Evolutionary conservation across 2,329 filamentous ascomycete species (phyloP).

Genomic region (Ophiostoma populinum): DNA sequence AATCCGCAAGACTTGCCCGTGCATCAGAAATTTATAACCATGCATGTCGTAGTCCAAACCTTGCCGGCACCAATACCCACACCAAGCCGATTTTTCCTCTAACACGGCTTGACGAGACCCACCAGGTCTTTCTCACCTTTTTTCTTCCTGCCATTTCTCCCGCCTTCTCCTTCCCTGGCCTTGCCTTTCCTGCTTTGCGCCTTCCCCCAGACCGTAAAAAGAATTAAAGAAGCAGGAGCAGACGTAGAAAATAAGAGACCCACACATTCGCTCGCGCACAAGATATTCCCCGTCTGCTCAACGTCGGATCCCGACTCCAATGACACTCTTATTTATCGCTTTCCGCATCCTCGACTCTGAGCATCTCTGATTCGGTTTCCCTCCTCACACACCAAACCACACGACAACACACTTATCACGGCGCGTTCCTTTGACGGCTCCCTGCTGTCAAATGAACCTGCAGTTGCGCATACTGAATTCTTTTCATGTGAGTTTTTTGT

Average conservation of each 20-base stretch:
- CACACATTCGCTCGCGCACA: conserved; percentile 2
- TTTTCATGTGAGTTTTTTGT: conserved; percentile 39
- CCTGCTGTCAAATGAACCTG: conserved; percentile 98
- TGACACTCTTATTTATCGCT: conserved; percentile 2
- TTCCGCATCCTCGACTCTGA: too few species aligned
- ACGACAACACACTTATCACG: conserved; percentile 14
- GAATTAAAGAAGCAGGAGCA: conserved; percentile 1
- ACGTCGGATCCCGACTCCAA: not conserved
- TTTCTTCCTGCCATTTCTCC: conserved; percentile 11
- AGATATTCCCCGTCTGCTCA: not conserved
- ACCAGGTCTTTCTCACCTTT: conserved; percentile 2
- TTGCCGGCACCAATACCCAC: conserved; percentile 1
- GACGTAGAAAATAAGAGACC: conserved; percentile 3
- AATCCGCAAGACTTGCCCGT: not conserved
- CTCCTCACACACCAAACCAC: not conserved
- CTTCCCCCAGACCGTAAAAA: conserved; percentile 2
- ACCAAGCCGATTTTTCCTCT: not conserved
- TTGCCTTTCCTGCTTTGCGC: not conserved
- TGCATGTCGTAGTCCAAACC: not conserved
- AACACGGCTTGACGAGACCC: conserved; percentile 6
- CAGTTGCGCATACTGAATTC: conserved; percentile 45
- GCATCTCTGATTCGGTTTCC: not conserved
- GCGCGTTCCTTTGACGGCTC: conserved; percentile 89
- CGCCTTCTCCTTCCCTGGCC: conserved; percentile 8
- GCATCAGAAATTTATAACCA: not conserved